phyloP scores from a whole-genome alignment of 1,284 basidiomycete species.

The Sanghuangporus weigelae region DNA sequence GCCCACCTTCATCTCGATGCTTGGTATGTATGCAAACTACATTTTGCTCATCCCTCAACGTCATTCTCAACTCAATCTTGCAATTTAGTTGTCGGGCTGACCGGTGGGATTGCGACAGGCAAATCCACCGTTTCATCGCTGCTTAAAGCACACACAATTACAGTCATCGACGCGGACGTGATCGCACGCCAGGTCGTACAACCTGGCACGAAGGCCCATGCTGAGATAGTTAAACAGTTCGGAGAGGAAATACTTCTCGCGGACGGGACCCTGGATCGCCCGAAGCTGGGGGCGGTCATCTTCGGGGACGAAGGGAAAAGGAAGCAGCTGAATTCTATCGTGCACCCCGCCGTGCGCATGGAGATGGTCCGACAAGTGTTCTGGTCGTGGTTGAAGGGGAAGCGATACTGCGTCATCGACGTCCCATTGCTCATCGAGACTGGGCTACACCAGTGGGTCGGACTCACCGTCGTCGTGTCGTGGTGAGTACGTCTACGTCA shows the following conservation, averaged over 20 bases:
- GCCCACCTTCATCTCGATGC: neutral
- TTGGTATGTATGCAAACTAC: neutral
- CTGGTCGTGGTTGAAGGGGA: slow-evolving; percentile 71
- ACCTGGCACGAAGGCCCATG: slow-evolving; percentile 76
- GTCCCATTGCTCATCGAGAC: slow-evolving; percentile 94
- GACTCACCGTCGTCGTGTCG: slow-evolving; percentile 83
- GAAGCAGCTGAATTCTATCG: slow-evolving; percentile 75
- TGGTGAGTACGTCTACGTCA: slow-evolving; percentile 48
- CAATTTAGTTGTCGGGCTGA: slow-evolving; percentile 81
- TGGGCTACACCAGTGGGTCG: slow-evolving; percentile 82
- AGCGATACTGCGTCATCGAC: slow-evolving; percentile 81
- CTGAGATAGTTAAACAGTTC: slow-evolving; percentile 65
- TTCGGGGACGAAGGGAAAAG: slow-evolving; percentile 77
- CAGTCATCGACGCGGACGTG: slow-evolving; percentile 90
- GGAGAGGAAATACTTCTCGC: slow-evolving; percentile 61
- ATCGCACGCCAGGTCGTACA: slow-evolving; percentile 86
- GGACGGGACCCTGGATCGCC: slow-evolving; percentile 78
- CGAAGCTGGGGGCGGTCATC: slow-evolving; percentile 80
- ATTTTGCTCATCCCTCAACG: neutral
- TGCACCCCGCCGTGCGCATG: slow-evolving; percentile 84
- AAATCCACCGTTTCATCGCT: slow-evolving; percentile 89
- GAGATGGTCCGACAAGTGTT: slow-evolving; percentile 72
- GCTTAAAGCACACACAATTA: slow-evolving; percentile 60
- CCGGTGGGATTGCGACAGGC: slow-evolving; percentile 94
- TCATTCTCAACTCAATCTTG: neutral